phyloP scores from a whole-genome alignment of 2,329 filamentous ascomycete species.

The Ramularia collo-cygni region DNA sequence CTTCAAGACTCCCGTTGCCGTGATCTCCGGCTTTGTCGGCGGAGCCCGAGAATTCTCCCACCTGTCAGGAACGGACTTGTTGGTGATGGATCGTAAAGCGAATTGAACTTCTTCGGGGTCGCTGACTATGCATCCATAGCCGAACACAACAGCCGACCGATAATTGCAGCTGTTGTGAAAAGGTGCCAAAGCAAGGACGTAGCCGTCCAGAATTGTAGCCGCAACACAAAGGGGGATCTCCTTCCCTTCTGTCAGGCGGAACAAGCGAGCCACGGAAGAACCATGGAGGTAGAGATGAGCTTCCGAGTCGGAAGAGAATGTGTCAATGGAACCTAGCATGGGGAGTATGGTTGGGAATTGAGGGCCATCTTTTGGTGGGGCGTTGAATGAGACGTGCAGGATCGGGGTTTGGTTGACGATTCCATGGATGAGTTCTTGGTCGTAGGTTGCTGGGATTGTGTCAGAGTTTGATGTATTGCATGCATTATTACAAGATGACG shows the following conservation, averaged over 20 bases:
- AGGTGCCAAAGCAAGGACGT: constrained; percentile 72
- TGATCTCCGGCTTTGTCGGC: constrained; percentile 66
- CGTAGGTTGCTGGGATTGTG: constrained; percentile 55
- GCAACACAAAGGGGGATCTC: constrained; percentile 63
- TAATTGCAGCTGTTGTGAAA: constrained; percentile 79
- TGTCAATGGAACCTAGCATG: constrained; percentile 80
- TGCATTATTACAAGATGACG: neutral
- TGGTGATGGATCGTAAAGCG: constrained; percentile 72
- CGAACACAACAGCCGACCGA: constrained; percentile 71
- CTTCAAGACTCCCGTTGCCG: constrained; percentile 64
- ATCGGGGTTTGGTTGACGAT: constrained; percentile 70
- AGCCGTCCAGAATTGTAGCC: constrained; percentile 68
- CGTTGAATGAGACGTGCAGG: constrained; percentile 72
- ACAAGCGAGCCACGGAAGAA: constrained; percentile 71
- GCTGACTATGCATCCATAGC: constrained; percentile 61
- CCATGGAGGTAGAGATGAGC: constrained; percentile 72
- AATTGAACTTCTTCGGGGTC: constrained; percentile 70
- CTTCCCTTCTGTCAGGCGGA: constrained; percentile 51
- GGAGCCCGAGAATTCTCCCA: constrained; percentile 65
- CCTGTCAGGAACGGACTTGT: constrained; percentile 61
- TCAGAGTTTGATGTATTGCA: neutral
- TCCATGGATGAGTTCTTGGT: constrained; percentile 63
- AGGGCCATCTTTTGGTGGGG: constrained; percentile 47
- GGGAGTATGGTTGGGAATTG: constrained; percentile 68
- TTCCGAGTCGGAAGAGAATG: constrained; percentile 61